Evolutionary conservation across 108 stramenopile genomes (phyloP), one percentile per base, ranked within the genome.

Genomic region (Conticribra guillardii): DNA sequence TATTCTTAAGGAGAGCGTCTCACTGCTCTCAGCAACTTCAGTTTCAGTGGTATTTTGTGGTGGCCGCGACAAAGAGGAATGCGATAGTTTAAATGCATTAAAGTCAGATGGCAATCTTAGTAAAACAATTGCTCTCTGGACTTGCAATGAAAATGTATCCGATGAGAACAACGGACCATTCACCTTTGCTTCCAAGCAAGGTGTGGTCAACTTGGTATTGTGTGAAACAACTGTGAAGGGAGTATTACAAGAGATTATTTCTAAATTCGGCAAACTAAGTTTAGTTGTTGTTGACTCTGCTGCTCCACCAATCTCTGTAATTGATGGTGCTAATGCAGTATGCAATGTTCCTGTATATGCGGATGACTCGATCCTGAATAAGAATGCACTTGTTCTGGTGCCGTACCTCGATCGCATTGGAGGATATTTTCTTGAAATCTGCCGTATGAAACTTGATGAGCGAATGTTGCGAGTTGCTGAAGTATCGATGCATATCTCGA

Each of bases 391-490:
- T 18, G 7, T 37, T 18, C 44, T 61, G 4, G 3, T 61, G 4
- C 60, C 60, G 3, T 18, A 41, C 14, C 34, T 61, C 14, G 19
- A 41, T 61, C 37, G 21, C 44, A 61, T 61, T 16, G 60, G 60
- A 27, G 60, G 4, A 37, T 61, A 61, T 18, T 61, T 61, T 33
- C 60, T 61, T 16, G 60, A 61, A 24, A 19, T 44, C 4, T 46
- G 37, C 34, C 7, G 60, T 19, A 19, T 61, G 60, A 4, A 61
- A 17, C 21, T 61, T 22, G 8, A 26, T 9, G 60, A 61, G 5
- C 14, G 15, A 4, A 4, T 61, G 37, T 33, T 61, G 21, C 32
- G 60, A 37, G 37, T 44, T 9, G 34, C 34, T 5, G 37, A 15
- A 33, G 37, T 61, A 7, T 61, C 60, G 18, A 61, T 61, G 15